A percentile compares a stretch with the other conserved stretches of the same genome.
phyloP scores from a whole-genome alignment of 2,329 filamentous ascomycete species.

The Dothiorella sarmentorum region DNA sequence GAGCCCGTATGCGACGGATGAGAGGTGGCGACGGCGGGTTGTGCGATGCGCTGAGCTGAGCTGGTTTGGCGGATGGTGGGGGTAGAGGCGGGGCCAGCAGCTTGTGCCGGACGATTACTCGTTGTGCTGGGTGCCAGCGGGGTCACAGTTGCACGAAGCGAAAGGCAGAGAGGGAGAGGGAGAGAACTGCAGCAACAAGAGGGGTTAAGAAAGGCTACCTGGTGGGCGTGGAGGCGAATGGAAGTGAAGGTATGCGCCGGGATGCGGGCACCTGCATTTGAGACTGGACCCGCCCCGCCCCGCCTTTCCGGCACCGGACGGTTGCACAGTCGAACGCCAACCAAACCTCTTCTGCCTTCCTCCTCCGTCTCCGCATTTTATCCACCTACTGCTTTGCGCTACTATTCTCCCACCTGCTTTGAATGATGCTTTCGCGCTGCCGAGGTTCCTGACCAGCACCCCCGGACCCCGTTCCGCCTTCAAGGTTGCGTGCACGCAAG shows the following conservation, averaged over 20 bases:
- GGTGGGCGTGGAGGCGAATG: constrained; percentile 8
- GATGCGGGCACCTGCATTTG: constrained; percentile 15
- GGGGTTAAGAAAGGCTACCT: not conserved
- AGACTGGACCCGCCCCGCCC: not conserved
- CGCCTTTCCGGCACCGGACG: constrained; percentile 8
- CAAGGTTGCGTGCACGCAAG: not conserved
- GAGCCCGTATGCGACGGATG: not conserved
- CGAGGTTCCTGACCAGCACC: not conserved
- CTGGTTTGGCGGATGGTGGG: constrained; percentile 1
- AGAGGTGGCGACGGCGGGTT: constrained; percentile 12
- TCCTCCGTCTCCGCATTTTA: not conserved
- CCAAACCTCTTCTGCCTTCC: not conserved
- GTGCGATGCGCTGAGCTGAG: constrained; percentile 6
- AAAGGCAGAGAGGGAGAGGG: not conserved
- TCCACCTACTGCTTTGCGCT: not conserved
- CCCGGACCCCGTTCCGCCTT: not conserved
- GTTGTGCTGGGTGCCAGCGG: not conserved
- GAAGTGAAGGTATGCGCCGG: constrained; percentile 7
- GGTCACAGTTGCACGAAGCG: not conserved
- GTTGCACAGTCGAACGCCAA: constrained; percentile 1
- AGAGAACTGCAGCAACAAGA: not conserved
- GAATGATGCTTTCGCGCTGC: too few relatives aligned
- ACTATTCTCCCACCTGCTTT: not conserved
- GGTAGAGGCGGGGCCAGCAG: constrained; percentile 2
- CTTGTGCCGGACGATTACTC: not conserved